Evolutionary conservation across 805 yeast species (phyloP).

Genomic region (Starmerella gropengiesseri): DNA sequence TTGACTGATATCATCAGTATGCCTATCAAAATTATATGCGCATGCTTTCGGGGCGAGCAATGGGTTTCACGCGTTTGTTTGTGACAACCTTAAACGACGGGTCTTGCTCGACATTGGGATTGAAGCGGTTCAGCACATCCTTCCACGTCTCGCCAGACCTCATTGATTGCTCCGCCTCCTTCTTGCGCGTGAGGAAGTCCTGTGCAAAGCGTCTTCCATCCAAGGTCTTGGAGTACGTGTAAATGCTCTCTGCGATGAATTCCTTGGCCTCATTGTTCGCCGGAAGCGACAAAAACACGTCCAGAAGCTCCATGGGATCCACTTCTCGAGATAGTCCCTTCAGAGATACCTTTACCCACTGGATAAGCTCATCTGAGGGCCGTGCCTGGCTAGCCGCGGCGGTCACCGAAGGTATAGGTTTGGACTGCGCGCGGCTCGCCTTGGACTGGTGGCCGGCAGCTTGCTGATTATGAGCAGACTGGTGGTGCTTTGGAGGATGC

Average conservation of each 20-base stretch:
- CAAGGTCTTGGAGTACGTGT: constrained; percentile 61
- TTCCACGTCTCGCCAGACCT: constrained; percentile 53
- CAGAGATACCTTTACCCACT: constrained; percentile 33
- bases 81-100: constrained; percentile 50
- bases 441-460: neutral
- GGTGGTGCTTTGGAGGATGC: neutral
- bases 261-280: constrained; percentile 61
- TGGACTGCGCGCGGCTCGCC: neutral
- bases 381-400: constrained; percentile 21
- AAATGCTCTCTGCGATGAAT: constrained; percentile 84
- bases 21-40: constrained; percentile 1
- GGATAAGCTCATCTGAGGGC: constrained; percentile 31
- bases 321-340: constrained; percentile 59
- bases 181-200: constrained; percentile 74
- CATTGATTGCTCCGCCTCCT: constrained; percentile 49
- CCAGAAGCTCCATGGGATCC: constrained; percentile 64
- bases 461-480: too few relatives aligned
- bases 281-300: constrained; percentile 72
- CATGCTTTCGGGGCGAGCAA: constrained; percentile 20
- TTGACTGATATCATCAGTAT: neutral
- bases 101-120: constrained; percentile 31
- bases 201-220: constrained; percentile 91
- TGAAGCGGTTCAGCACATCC: constrained; percentile 44
- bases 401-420: constrained; percentile 11
- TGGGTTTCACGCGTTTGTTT: constrained; percentile 35